Base-by-base conservation (phyloP, 75 land plant species). In the Picea sitchensis region DNA sequence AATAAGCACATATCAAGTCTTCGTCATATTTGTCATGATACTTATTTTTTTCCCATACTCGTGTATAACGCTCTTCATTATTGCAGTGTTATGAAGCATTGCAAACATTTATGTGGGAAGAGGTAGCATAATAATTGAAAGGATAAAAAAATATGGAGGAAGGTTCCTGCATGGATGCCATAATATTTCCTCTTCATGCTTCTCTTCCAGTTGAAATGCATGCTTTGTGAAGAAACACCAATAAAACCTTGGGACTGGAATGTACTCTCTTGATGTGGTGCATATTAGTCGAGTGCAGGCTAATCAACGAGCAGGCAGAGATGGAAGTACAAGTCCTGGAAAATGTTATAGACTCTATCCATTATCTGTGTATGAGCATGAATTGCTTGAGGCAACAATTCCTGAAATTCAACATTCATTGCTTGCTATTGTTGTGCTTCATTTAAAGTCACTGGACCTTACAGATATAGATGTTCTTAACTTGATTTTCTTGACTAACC, bases 401-500 rank as follows among this genome's bases (percentile, higher is more conserved):
- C 99, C 99, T 56, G 99, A 98, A 84, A 98, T 98, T 67, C 98
- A 91, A 62, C 82, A 98, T 41, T 92, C 96, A 78, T 98, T 98
- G 38, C 96, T 98, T 67, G 90, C 99, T 83, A 92, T 94, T 63
- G 89, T 88, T 78, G 98, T 98, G 67, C 93, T 98, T 11, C 88
- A 98, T 80, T 83, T 98, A 78, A 98, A 98, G 84, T 95, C 98
- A 62, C 78, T 95, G 38, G 90, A 93, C 38, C 88, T 98, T 67
- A 80, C 88, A 17, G 93, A 95, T 80, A 79, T 98, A 47, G 88
- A 98, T 80, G 84, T 98, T 80, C 88, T 98, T 18, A 83, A 88
- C 63, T 98, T 98, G 98, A 95, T 87, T 98, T 90, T 85, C 92
- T 95, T 38, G 98, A 98, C 85, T 91, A 89, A 61, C 99, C 99